Conservation (phyloP, 2,329 filamentous ascomycete genomes). For the Cryphonectria japonica region DNA sequence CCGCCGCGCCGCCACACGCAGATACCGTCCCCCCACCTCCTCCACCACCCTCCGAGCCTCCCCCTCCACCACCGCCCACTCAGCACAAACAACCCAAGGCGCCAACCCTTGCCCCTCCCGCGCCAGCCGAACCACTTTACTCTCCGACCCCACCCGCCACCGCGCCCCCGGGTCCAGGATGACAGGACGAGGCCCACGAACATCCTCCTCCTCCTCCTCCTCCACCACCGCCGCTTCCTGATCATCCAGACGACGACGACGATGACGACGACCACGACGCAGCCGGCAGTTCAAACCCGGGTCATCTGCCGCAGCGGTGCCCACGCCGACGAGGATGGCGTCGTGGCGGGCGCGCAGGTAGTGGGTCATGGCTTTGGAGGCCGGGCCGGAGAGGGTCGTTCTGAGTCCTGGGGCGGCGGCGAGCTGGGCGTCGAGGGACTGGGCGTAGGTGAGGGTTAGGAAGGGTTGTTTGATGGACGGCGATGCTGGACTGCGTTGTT, state of each 20-base stretch:
- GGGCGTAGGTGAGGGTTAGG: constrained; percentile 87
- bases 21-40: constrained; percentile 56
- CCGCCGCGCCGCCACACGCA: constrained; percentile 47
- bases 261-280: constrained; percentile 42
- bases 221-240: constrained; percentile 35
- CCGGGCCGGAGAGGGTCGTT: constrained; percentile 79
- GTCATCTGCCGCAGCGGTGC: constrained; percentile 83
- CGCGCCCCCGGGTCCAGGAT: constrained; percentile 79
- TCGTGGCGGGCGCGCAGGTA: constrained; percentile 81
- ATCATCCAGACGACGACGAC: too few relatives aligned
- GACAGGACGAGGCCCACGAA: constrained; percentile 67
- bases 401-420: constrained; percentile 78
- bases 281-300: constrained; percentile 84
- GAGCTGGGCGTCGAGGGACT: constrained; percentile 82
- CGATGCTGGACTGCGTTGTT: too few relatives aligned
- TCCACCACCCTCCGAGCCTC: constrained; percentile 49
- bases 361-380: constrained; percentile 92
- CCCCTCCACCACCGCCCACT: constrained; percentile 45
- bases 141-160: constrained; percentile 65
- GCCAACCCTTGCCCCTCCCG: constrained; percentile 68
- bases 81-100: constrained; percentile 70
- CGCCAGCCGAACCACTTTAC: constrained; percentile 69
- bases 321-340: constrained; percentile 83
- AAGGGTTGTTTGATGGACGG: constrained; percentile 40
- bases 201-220: constrained; percentile 38